Evolutionary conservation across 2,329 filamentous ascomycete genomes (phyloP).

Genomic region (Aphanoascus verrucosus): DNA sequence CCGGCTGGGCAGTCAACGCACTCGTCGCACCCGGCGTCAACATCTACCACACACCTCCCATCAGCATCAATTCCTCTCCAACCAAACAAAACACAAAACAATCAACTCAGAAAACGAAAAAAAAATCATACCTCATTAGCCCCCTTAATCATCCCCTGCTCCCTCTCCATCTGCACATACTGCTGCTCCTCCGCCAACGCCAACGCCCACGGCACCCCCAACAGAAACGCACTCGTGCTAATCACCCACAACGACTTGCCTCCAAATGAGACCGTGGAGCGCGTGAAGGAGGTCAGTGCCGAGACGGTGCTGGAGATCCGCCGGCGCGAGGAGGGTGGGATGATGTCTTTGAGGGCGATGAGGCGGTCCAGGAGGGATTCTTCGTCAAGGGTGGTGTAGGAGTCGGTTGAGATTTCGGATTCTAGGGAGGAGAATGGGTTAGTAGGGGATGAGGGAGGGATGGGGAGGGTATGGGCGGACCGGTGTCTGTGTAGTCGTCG

Average conservation of each 20-base stretch:
- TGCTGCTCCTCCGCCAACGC: conserved; percentile 94
- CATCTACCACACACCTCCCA: conserved; percentile 25
- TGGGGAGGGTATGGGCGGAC: conserved; percentile 40
- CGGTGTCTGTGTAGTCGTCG: conserved; percentile 85
- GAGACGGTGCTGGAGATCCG: conserved; percentile 52
- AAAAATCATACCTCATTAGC: conserved; percentile 58
- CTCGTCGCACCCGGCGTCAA: conserved; percentile 31
- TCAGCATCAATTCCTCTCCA: background rate
- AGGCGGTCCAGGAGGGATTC: conserved; percentile 57
- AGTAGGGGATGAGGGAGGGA: background rate
- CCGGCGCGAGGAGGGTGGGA: conserved; percentile 61
- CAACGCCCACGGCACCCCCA: conserved; percentile 87
- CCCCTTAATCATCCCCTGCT: conserved; percentile 90
- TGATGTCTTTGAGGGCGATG: conserved; percentile 62
- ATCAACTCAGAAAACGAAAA: background rate
- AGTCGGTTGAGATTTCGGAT: conserved; percentile 74
- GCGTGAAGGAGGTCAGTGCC: conserved; percentile 35
- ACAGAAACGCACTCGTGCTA: conserved; percentile 74
- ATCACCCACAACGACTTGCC: conserved; percentile 87
- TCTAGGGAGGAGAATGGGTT: conserved; percentile 39
- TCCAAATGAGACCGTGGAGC: conserved; percentile 49
- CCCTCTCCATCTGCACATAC: conserved; percentile 92
- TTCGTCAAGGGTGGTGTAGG: conserved; percentile 50
- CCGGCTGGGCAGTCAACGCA: conserved; percentile 14
- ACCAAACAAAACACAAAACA: background rate